Evolutionary conservation across 768 basidiomycete genomes (phyloP).

Genomic region (Ephemerocybe angulata): DNA sequence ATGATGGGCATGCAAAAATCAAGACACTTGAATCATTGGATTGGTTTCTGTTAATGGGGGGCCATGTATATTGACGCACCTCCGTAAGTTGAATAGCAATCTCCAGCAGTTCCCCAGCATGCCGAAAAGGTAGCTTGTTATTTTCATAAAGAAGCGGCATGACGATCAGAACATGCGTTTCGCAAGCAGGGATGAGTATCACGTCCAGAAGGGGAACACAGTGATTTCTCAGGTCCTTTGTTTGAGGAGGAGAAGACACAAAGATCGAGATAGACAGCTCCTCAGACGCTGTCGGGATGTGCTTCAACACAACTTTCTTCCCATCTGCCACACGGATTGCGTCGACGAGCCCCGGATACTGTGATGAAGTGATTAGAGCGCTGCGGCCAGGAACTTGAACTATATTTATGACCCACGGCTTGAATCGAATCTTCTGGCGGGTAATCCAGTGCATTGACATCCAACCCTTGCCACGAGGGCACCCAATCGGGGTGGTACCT

Average conservation of each 20-base stretch:
- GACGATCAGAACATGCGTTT: conserved; percentile 13
- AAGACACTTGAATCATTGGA: conserved; percentile 13
- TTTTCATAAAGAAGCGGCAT: conserved; percentile 20
- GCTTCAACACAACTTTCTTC: neutral
- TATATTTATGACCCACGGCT: too few relatives aligned
- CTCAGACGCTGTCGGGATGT: neutral
- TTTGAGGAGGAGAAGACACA: conserved; percentile 12
- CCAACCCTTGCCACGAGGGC: too few relatives aligned
- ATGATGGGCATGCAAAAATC: conserved; percentile 19
- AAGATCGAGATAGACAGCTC: conserved; percentile 14
- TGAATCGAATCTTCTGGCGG: too few relatives aligned
- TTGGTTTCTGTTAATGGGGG: neutral
- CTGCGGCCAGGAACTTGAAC: too few relatives aligned
- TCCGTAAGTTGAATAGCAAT: conserved; percentile 17
- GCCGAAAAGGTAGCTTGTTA: conserved; percentile 15
- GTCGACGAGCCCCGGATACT: too few relatives aligned
- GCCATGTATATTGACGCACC: conserved; percentile 6
- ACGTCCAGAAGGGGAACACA: conserved; percentile 21
- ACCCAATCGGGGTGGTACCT: too few relatives aligned
- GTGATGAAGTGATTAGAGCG: too few relatives aligned
- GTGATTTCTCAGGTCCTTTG: conserved; percentile 19
- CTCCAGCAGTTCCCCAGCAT: conserved; percentile 20
- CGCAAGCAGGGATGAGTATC: conserved; percentile 16
- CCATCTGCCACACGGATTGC: neutral
- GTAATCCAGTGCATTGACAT: too few relatives aligned